phyloP scores from a whole-genome alignment of 352 stramenopile species.

The Pythium brassicae region DNA sequence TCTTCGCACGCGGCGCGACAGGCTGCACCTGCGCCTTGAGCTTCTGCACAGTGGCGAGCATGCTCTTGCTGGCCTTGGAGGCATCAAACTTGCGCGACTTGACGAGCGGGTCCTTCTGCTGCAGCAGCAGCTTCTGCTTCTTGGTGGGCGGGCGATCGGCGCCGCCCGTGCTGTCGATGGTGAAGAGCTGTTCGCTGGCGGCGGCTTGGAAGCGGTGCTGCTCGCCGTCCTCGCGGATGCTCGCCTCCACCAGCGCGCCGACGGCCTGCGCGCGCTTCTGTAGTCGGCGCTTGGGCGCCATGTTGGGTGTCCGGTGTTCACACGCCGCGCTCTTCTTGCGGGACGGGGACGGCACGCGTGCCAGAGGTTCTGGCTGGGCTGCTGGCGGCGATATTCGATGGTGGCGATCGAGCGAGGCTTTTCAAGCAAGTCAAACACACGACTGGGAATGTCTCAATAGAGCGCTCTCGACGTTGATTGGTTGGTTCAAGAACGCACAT shows the following conservation, averaged over 20 bases:
- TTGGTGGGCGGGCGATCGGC: conserved; percentile 40
- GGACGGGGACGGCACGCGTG: too few species aligned
- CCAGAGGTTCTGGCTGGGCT: not conserved
- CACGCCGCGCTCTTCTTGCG: too few species aligned
- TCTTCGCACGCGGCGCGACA: conserved; percentile 11
- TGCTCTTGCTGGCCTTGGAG: conserved; percentile 55
- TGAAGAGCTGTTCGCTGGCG: conserved; percentile 68
- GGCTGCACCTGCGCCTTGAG: conserved; percentile 22
- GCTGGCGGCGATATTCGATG: not conserved
- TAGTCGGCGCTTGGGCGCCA: conserved; percentile 51
- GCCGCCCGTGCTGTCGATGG: conserved; percentile 71
- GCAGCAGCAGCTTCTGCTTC: conserved; percentile 54
- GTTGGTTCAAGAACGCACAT: not conserved
- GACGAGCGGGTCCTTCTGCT: conserved; percentile 68
- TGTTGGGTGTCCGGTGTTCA: conserved; percentile 20
- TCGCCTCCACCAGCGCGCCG: conserved; percentile 71
- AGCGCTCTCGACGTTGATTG: not conserved
- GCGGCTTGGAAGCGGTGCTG: conserved; percentile 78
- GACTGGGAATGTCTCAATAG: not conserved
- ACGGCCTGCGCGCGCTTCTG: conserved; percentile 64
- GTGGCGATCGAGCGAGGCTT: not conserved
- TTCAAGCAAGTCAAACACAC: not conserved
- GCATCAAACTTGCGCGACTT: conserved; percentile 69
- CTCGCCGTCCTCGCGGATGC: conserved; percentile 73
- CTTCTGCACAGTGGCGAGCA: conserved; percentile 55